Base-by-base conservation (phyloP, 768 basidiomycete genomes). In the Suillus discolor region DNA sequence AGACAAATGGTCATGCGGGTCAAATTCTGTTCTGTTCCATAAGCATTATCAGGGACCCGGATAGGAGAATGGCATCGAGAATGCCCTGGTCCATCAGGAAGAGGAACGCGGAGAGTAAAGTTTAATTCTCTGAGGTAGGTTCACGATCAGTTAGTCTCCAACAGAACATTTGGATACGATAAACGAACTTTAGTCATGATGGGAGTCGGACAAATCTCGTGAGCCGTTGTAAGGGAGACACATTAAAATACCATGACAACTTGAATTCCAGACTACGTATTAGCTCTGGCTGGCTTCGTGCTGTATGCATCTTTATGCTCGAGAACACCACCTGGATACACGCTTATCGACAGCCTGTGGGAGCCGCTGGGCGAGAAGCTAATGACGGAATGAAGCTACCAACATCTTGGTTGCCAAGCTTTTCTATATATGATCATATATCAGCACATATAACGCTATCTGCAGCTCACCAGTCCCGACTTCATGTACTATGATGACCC, bases 161-260 rank as follows among this genome's bases (percentile, higher is more conserved):
- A 34, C 54, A 31, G 54, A 34, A 34, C 20, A 20, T 20, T 13
- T 36, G 31, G 9, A 53, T 51, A 51, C 28, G 16, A 53, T 16
- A 25, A 51, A 13, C 9, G 44, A 47, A 15, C 25, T 25, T 25
- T 13, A 16, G 4, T 55, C 53, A 55, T 55, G 31, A 55, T 53
- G 16, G 16, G 31, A 38, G 36, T 38, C 36, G 36, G 31, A 54
- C 28, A 54, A 6, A 55, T 20, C 18, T 20, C 6, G 20, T 55
- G 31, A 55, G 54, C 6, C 12, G 34, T 55, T 36, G 34, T 36
- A 31, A 34, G 31, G 54, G 34, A 55, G 34, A 12, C 31, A 59
- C 57, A 59, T 39, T 18, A 41, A 59, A 41, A 41, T 28, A 20
- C 41, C 59, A 60, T 60, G 59, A 42, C 41, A 42, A 44, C 25